These are phyloP conservation scores for Ceratobasidium sp. DNA, from an alignment of 1,284 basidiomycete species.

Conservation along the genomic window DNA sequence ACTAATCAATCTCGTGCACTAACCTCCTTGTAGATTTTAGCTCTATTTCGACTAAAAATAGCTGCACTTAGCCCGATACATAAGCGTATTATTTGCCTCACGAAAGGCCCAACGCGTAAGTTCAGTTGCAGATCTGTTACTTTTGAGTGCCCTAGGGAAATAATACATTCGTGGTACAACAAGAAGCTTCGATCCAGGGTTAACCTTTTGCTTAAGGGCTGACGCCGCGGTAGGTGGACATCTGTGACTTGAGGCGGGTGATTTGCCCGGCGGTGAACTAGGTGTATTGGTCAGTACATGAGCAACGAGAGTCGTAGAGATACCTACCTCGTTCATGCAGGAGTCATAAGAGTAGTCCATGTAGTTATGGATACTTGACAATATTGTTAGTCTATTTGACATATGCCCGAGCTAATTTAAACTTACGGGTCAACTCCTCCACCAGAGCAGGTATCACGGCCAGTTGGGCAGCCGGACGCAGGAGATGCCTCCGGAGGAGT, in stretches of 20 bases:
- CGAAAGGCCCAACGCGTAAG: too few relatives aligned
- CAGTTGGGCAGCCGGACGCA: slow-evolving; percentile 50
- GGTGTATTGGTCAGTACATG: not conserved
- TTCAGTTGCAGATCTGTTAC: not conserved
- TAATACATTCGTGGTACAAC: not conserved
- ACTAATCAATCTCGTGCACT: too few relatives aligned
- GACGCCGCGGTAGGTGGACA: slow-evolving; percentile 51
- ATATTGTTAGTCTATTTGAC: not conserved
- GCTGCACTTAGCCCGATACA: not conserved
- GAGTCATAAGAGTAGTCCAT: slow-evolving; percentile 49
- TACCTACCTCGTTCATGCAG: slow-evolving; percentile 50
- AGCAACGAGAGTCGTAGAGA: not conserved
- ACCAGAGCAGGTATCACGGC: slow-evolving; percentile 50
- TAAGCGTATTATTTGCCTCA: too few relatives aligned
- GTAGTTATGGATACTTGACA: slow-evolving; percentile 38
- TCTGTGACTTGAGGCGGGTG: slow-evolving; percentile 49
- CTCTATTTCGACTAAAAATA: too few relatives aligned
- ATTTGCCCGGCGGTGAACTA: slow-evolving; percentile 53
- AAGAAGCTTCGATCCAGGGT: not conserved
- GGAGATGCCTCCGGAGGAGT: slow-evolving; percentile 56
- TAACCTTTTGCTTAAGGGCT: slow-evolving; percentile 24
- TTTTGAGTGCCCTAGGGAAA: not conserved
- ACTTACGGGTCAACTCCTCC: slow-evolving; percentile 48
- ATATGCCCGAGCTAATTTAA: not conserved
- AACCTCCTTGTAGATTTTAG: too few relatives aligned